Base-by-base conservation (phyloP, 441 rosid genomes). In the Pelargonium cotyledonis region DNA sequence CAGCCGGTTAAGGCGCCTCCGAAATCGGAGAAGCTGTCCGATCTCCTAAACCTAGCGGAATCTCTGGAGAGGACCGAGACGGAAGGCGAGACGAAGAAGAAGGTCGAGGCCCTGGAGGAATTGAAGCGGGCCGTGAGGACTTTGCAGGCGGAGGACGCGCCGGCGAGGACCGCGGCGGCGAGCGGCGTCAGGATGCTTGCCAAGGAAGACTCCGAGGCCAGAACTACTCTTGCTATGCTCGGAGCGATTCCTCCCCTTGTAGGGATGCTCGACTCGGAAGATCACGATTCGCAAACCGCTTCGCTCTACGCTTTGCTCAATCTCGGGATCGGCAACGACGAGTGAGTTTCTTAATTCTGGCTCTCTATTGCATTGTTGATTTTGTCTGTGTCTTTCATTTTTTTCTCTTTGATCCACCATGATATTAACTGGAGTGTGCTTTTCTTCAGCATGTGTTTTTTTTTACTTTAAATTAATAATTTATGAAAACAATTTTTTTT, bases 171-270 rank as follows among this genome's bases (percentile, higher is more conserved):
- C 51, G 77, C 75, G 53, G 94, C 84, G 11, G 98, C 99, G 69
- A 76, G 80, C 10, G 76, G 75, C 15, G 96, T 87, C 41, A 76
- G 97, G 79, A 71, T 72, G 76, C 70, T 91, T 19, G 86, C 90
- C 6, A 94, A 91, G 79, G 99, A 91, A 72, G 89, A 94, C 69
- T 51, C 85, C 0, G 83, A 75, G 66, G 87, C 84, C 16, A 82
- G 99, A 77, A 82, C 84, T 55, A 89, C 95, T 44, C 72, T 94
- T 0, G 94, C 99, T 12, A 82, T 94, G 97, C 83, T 94, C 0
- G 96, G 99, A 14, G 89, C 92, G 2, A 94, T 94, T 23, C 99
- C 97, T 68, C 96, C 99, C 18, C 69, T 94, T 1, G 94, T 88
- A 3, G 94, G 92, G 19, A 87, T 94, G 94, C 88, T 94, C 44